phyloP scores from a whole-genome alignment of 352 stramenopile genomes.

The Phytophthora rubi region DNA sequence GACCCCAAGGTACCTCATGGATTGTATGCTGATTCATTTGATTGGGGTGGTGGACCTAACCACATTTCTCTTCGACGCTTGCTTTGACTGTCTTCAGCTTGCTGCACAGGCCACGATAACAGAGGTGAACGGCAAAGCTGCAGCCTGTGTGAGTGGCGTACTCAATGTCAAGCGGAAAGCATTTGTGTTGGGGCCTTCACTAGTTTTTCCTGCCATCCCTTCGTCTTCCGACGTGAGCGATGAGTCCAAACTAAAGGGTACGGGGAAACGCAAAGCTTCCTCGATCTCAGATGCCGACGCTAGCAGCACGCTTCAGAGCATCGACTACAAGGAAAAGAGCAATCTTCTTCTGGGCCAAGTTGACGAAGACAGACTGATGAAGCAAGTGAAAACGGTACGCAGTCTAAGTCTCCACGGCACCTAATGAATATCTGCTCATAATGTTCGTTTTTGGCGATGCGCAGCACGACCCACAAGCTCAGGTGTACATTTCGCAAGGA shows the following conservation, averaged over 20 bases:
- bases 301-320: constrained; percentile 32
- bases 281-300: constrained; percentile 24
- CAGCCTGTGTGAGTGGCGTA: constrained; percentile 61
- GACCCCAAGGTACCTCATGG: constrained; percentile 59
- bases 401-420: neutral
- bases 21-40: neutral
- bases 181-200: constrained; percentile 58
- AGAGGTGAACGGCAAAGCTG: constrained; percentile 75
- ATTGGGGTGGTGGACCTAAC: neutral
- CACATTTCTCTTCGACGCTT: neutral
- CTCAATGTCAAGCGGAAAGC: constrained; percentile 63
- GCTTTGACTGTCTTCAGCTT: constrained; percentile 38
- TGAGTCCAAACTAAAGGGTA: constrained; percentile 30
- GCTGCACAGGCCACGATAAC: constrained; percentile 64
- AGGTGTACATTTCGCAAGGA: constrained; percentile 84
- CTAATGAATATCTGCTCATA: neutral
- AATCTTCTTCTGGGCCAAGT: constrained; percentile 72
- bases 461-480: constrained; percentile 69
- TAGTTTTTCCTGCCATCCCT: neutral
- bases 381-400: constrained; percentile 78
- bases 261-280: constrained; percentile 37
- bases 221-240: constrained; percentile 17
- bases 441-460: constrained; percentile 4
- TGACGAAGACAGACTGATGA: constrained; percentile 80
- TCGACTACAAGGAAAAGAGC: constrained; percentile 70